Conservation (phyloP, 495 filamentous ascomycete species). For the Aspergillus affinis region DNA sequence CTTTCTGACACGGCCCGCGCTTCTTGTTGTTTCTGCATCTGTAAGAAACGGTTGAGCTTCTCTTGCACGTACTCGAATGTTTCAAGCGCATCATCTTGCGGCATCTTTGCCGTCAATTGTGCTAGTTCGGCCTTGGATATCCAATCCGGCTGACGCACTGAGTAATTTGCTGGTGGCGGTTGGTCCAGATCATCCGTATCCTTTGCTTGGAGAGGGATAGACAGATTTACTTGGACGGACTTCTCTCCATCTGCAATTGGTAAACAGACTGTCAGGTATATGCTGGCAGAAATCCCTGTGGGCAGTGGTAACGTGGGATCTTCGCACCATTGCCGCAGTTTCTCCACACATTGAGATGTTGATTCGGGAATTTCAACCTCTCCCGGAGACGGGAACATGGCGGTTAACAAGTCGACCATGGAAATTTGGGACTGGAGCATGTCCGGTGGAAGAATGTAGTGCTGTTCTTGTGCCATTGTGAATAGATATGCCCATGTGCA, state of each 20-base stretch:
- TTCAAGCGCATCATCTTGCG: slow-evolving; percentile 31
- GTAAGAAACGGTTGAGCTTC: slow-evolving; percentile 24
- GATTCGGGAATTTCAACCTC: slow-evolving; percentile 38
- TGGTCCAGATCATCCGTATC: slow-evolving; percentile 23
- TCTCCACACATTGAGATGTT: slow-evolving; percentile 32
- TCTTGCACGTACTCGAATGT: slow-evolving; percentile 37
- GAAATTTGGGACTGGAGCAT: slow-evolving; percentile 38
- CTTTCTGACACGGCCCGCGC: slow-evolving; percentile 16
- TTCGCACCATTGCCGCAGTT: slow-evolving; percentile 34
- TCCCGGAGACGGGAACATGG: slow-evolving; percentile 37
- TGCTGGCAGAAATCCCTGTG: slow-evolving; percentile 22
- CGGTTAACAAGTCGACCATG: slow-evolving; percentile 34
- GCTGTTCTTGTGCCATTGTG: slow-evolving; percentile 24
- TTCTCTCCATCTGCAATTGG: slow-evolving; percentile 29
- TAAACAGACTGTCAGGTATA: slow-evolving; percentile 28
- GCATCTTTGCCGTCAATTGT: slow-evolving; percentile 28
- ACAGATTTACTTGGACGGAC: slow-evolving; percentile 36
- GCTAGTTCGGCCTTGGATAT: slow-evolving; percentile 42
- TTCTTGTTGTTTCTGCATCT: slow-evolving; percentile 7
- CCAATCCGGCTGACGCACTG: slow-evolving; percentile 43
- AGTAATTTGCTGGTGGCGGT: slow-evolving; percentile 28
- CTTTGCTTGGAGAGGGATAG: slow-evolving; percentile 29
- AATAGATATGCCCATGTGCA: not conserved
- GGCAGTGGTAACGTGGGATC: slow-evolving; percentile 13
- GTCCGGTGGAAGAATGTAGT: slow-evolving; percentile 23